phyloP scores from a whole-genome alignment of 495 filamentous ascomycete genomes.

The Annulohypoxylon bovei region DNA sequence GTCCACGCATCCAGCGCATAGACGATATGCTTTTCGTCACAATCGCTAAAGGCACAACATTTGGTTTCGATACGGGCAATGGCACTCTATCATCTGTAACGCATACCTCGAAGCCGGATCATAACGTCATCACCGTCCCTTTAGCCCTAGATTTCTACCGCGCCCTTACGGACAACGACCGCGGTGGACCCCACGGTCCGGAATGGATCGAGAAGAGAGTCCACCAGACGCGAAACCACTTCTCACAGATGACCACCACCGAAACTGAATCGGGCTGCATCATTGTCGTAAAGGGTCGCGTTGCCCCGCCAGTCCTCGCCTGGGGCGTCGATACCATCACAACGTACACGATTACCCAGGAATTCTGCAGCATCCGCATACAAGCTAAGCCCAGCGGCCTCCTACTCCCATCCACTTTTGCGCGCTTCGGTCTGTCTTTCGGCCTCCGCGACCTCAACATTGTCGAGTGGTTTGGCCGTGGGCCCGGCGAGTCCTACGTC shows the following conservation, averaged over 20 bases:
- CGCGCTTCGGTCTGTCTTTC: slow-evolving; percentile 67
- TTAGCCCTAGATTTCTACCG: slow-evolving; percentile 61
- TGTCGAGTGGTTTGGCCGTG: slow-evolving; percentile 70
- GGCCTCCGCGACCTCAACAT: slow-evolving; percentile 52
- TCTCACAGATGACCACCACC: slow-evolving; percentile 55
- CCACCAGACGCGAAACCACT: slow-evolving; percentile 55
- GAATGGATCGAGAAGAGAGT: slow-evolving; percentile 55
- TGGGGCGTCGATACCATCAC: slow-evolving; percentile 67
- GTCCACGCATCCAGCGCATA: slow-evolving; percentile 30
- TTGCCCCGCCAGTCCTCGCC: slow-evolving; percentile 68
- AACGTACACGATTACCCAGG: slow-evolving; percentile 62
- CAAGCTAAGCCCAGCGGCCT: slow-evolving; percentile 52
- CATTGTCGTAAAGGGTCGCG: slow-evolving; percentile 56
- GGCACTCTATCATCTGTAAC: slow-evolving; percentile 54
- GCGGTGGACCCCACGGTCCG: slow-evolving; percentile 55
- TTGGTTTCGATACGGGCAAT: slow-evolving; percentile 54
- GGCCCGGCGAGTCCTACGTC: slow-evolving; percentile 69
- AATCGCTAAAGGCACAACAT: slow-evolving; percentile 42
- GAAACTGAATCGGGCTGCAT: slow-evolving; percentile 43
- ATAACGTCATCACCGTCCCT: slow-evolving; percentile 57
- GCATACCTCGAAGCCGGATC: slow-evolving; percentile 24
- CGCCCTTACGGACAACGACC: slow-evolving; percentile 73
- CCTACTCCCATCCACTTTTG: slow-evolving; percentile 63
- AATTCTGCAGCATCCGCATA: slow-evolving; percentile 56
- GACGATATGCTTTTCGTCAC: slow-evolving; percentile 45